phyloP scores from a whole-genome alignment of 192 early-diverging fungal genomes.

The Kickxella alabastrina region DNA sequence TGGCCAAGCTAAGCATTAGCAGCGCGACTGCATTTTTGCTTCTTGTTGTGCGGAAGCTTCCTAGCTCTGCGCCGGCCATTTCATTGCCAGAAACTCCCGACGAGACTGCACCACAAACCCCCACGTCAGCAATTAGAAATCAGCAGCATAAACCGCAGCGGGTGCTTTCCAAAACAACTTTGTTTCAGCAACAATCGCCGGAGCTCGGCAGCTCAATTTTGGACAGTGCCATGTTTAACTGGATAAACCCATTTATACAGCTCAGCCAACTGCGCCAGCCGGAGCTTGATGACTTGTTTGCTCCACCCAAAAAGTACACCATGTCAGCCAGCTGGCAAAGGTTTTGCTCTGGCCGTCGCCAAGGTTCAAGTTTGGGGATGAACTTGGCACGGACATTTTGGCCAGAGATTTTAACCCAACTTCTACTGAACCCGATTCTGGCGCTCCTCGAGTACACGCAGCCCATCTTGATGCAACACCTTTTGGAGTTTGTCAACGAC shows the following conservation, averaged over 20 bases:
- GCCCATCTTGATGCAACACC: slow-evolving; percentile 56
- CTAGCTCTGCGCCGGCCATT: background rate
- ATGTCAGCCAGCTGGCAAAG: slow-evolving; percentile 7
- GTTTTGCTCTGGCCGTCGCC: slow-evolving; percentile 4
- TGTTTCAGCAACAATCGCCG: slow-evolving; percentile 7
- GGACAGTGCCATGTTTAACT: slow-evolving; percentile 24
- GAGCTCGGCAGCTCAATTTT: slow-evolving; percentile 27
- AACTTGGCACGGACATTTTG: slow-evolving; percentile 37
- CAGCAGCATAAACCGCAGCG: background rate
- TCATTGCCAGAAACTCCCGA: background rate
- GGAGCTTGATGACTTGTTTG: slow-evolving; percentile 18
- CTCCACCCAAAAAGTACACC: slow-evolving; percentile 8
- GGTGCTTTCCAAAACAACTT: background rate
- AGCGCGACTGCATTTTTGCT: slow-evolving; percentile 3
- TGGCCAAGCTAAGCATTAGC: background rate
- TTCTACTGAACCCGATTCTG: slow-evolving; percentile 24
- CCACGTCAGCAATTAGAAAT: background rate
- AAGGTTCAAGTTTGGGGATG: slow-evolving; percentile 10
- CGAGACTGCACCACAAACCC: background rate
- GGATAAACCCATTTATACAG: slow-evolving; percentile 19
- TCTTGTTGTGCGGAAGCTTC: slow-evolving; percentile 22
- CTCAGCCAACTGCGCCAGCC: slow-evolving; percentile 11
- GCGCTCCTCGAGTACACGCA: slow-evolving; percentile 45
- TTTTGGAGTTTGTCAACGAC: slow-evolving; percentile 50
- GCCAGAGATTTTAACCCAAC: slow-evolving; percentile 38